Base-by-base conservation (phyloP, 225 moss, liverwort and hornwort species). In the Antitrichia curtipendula region DNA sequence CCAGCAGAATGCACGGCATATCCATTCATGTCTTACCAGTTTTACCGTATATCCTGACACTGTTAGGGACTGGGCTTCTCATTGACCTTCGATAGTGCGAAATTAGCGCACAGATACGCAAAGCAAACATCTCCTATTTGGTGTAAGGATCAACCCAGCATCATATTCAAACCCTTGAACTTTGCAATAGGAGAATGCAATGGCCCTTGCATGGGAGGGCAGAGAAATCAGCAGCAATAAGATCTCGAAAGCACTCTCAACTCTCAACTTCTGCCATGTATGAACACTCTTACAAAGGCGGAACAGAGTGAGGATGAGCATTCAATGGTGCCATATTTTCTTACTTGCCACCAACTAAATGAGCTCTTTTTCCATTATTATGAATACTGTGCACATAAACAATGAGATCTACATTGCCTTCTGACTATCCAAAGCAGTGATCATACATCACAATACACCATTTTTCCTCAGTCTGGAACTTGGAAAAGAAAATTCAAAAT, bases 381-480 rank as follows among this genome's bases (percentile, higher is more conserved):
- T 43, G 25, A 25, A 84, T 45, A 34, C 93, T 94, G 47, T 93
- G 94, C 84, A 92, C 66, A 31, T 91, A 73, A 95, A 91, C 65
- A 96, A 87, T 66, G 89, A 88, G 56, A 82, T n/a, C n/a, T 91
- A 93, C 89, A 95, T 92, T 76, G 80, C 64, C 41, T 60, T 89
- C 83, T 87, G 87, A 53, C 40, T 83, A 28, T 88, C 87, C n/a
- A 88, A 32, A 84, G 85, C 70, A 76, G 86, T 34, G 31, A 73
- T 40, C 62, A 84, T 87, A 52, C 86, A 84, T 82, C 87, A 89
- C 5, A 45, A 84, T 69, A 85, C 57, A 62, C 75, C 88, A 60
- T 80, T 90, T 57, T 74, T 83, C 89, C 87, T 93, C 38, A 94
- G 93, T 91, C 85, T 92, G 82, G 61, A 96, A 94, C 45, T 50